Evolutionary conservation across 306 rosid genomes (phyloP), one percentile per base, ranked within the genome.

Genomic region (Fagus crenata): DNA sequence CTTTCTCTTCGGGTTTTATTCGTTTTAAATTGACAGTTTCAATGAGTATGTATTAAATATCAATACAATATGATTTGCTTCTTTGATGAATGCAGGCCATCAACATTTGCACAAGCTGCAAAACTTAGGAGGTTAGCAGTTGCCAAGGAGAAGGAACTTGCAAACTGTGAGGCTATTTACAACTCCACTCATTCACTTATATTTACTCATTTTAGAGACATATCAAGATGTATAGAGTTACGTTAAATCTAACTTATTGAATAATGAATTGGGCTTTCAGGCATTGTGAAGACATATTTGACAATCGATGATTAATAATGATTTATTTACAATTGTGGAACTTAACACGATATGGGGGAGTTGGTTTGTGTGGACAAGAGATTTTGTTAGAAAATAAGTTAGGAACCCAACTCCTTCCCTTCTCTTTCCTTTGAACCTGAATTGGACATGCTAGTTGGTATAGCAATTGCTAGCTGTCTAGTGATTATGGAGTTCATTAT

Each of bases 71-170:
- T 69, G 58, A 75, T 73, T 49, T 56, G 51, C 42, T 51, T 51
- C 28, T 75, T 43, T 80, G 72, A 78, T 81, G 33, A 69, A 60
- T 74, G 42, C 80, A 92, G 98, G 87, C 97, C 96, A 54, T 89
- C 97, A 35, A 95, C 97, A 42, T 95, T 92, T 77, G 96, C 97
- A 6, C 99, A 90, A 83, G 97, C 96, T 37, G 92, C 99, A 8
- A 89, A 91, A 61, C 91, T 92, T 77, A 85, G 85, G 84, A 95
- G 99, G 77, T 35, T 69, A 68, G 99, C 97, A 42, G 89, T 86
- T 73, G 81, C 88, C 18, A 95, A 92, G 86, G 99, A 95, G 89
- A 95, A 82, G 90, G 97, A 95, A 83, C 91, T 92, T 73, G 77
- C 84, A 17, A 92, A 90, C 56, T 83, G 98, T 89, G 75, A 89